Evolutionary conservation across 768 basidiomycete species (phyloP), one percentile per base, ranked within the genome.

Genomic region (Suillus alpinus): DNA sequence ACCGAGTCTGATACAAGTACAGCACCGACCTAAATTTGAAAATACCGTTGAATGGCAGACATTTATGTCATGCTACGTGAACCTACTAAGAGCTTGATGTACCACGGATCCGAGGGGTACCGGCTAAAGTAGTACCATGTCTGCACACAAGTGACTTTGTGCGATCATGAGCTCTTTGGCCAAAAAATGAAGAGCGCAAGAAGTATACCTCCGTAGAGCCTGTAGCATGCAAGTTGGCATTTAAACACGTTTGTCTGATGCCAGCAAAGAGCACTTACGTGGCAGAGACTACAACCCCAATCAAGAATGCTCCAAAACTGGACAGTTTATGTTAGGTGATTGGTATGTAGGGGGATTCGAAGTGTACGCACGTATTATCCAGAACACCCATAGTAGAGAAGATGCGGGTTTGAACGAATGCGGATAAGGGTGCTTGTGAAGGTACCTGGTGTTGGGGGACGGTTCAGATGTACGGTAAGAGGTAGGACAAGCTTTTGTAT

Each of bases 131-230:
- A 87, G 63, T 80, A 84, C 76, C 78, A 84, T 1, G 78, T 76
- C 67, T 87, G 86, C 32, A 86, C 70, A 43, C 75, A 75, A 7
- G 82, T 82, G n/a, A 85, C 85, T 87, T 47, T 37, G 37, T 26
- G 3, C 1, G 8, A 26, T 55, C 16, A 65, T 39, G 47, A 61
- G 4, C 23, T 0, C 47, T 6, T 40, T 26, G 26, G 34, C 10
- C 6, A 16, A 14, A 37, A n/a, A 14, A 31, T 0, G 20, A 26
- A 20, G 6, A n/a, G 57, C 20, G 3, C n/a, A 32, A 32, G 32
- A 1, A 46, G 67, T 73, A 10, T 59, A 84, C 84, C 79, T 72
- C 83, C 84, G 53, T 82, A 79, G 13, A 85, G 68, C 7, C 85
- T 86, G 34, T 65, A 23, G 37, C 14, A 34, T 9, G 34, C 26